Base-by-base conservation (phyloP, 768 basidiomycete genomes). In the Rhodotorula babjevae region DNA sequence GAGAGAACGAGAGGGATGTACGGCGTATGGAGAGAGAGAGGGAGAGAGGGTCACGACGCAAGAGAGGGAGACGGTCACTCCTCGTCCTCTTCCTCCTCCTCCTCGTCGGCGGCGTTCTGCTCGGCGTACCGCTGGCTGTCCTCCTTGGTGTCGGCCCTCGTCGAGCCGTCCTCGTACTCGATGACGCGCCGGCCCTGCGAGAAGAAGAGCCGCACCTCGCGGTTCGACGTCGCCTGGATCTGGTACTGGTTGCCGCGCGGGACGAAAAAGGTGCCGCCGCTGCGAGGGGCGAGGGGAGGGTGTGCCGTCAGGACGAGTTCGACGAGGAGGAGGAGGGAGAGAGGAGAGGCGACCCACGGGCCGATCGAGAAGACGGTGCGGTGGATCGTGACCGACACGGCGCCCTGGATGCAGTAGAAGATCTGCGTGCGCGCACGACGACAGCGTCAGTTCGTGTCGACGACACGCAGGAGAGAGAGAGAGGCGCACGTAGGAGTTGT, bases 191-290 rank as follows among this genome's bases (percentile, higher is more conserved):
- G 85, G 0, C 91, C 91, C 82, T 97, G 95, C 1, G 92, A 89
- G 82, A 97, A 98, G 83, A 95, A 96, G 15, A 98, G 81, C 77
- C 86, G 87, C 31, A 89, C 92, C 61, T 90, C 88, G 49, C 90
- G 87, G 61, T 89, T 85, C 29, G 85, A 86, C 31, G 68, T 70
- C 44, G 74, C 68, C 46, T 49, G 53, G 68, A 76, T 76, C 16
- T 49, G 46, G 71, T 76, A 76, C 27, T 53, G 42, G 68, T 76
- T 76, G 62, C 71, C 70, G 19, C 71, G 71, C 18, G 75, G 75
- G 46, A 76, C 60, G 58, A 76, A 73, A 61, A 76, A 76, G 21
- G 75, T 71, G 29, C 69, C 75, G 27, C 72, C 75, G 33, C 75
- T 76, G 70, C 18, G 25, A 11, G 11, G 1, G 9, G 25, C n/a